Evolutionary conservation across 345 rosid genomes (phyloP), one percentile per base, ranked within the genome.

Genomic region (Raphanus raphanistrum): DNA sequence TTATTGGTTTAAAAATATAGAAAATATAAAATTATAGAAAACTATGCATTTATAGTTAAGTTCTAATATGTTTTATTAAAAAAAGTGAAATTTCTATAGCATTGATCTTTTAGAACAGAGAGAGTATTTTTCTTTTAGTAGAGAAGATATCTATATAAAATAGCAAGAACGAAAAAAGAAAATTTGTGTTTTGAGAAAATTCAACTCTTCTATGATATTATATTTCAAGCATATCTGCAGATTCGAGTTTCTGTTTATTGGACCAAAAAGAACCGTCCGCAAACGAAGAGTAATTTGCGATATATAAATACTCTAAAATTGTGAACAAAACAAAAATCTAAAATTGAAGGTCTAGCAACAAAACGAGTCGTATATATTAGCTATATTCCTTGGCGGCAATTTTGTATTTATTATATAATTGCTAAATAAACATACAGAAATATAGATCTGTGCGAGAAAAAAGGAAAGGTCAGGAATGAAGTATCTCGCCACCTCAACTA

Each of bases 321-420:
- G 28, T 21, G 21, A 21, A 21, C 21, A 21, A 21, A 21, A 21
- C 21, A 21, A 21, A 21, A 21, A 21, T 21, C 21, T 21, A 21
- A 33, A 15, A 35, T 35, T 64, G 28, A 63, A 64, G 29, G 50
- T 9, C n/a, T 33, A 35, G 48, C 28, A 63, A 33, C 27, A 48
- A n/a, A 48, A 15, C 4, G 25, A 16, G n/a, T 69, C 16, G 17
- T 48, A 62, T 68, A 33, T 52, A 35, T 36, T 63, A 5, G 16
- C 45, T 29, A 38, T 66, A 29, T 77, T 77, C 52, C 15, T 12
- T 59, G 64, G 69, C 73, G 73, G 77, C 73, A 72, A 66, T 58
- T 32, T 31, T 78, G 67, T 52, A 43, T 25, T 21, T 72, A 72
- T 50, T 21, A 57, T 55, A 43, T 15, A 16, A 41, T 28, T 63